phyloP scores from a whole-genome alignment of 202 grass and related monocot genomes.

The Musa balbisiana region DNA sequence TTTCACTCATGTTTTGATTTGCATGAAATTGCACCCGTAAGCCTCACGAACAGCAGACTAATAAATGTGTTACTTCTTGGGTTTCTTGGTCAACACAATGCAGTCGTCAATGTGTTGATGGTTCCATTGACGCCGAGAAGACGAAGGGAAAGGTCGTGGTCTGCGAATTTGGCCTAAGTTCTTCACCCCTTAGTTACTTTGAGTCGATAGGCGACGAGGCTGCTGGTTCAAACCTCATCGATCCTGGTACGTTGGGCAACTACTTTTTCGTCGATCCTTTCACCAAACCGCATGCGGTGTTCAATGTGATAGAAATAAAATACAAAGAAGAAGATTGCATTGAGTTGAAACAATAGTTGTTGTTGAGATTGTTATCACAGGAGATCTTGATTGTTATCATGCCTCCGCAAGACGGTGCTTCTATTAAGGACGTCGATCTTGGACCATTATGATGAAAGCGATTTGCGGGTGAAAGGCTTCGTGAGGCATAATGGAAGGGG shows the following conservation, averaged over 20 bases:
- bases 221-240: constrained; percentile 45
- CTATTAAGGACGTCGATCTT: too few species aligned
- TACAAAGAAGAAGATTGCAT: too few species aligned
- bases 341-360: too few species aligned
- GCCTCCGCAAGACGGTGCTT: too few species aligned
- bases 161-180: constrained; percentile 52
- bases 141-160: constrained; percentile 55
- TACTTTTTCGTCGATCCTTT: constrained; percentile 35
- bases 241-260: constrained; percentile 21
- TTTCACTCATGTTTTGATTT: not conserved
- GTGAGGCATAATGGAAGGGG: too few species aligned
- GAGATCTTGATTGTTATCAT: too few species aligned
- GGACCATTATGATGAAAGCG: too few species aligned
- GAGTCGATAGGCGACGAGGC: constrained; percentile 21
- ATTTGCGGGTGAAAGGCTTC: too few species aligned
- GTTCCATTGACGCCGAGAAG: constrained; percentile 39
- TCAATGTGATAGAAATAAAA: too few species aligned
- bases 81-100: not conserved
- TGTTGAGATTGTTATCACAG: too few species aligned
- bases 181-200: constrained; percentile 16
- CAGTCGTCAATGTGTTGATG: constrained; percentile 33
- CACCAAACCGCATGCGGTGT: constrained; percentile 41
- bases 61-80: not conserved
- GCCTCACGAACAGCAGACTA: too few species aligned
- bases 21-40: too few species aligned